Evolutionary conservation across 192 early-diverging fungal genomes (phyloP), one percentile per base, ranked within the genome.

Genomic region (Coemansia sp.): DNA sequence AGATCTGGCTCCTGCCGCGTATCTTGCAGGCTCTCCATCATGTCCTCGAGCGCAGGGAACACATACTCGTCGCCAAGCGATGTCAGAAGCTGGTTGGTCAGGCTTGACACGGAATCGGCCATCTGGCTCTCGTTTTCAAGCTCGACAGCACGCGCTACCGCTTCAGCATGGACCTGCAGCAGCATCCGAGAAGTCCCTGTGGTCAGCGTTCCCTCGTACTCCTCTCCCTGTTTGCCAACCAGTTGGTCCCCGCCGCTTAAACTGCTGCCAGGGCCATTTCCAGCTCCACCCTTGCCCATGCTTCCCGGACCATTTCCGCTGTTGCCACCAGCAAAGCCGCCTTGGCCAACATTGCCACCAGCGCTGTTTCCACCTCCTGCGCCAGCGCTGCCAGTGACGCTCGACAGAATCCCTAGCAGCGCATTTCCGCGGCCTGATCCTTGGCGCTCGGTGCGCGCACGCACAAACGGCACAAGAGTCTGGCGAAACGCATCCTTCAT

Each of bases 1-100:
- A 75, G 53, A 53, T 72, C 73, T 3, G 76, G 76, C 68, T 84
- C 81, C 53, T 84, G 73, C 9, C 69, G 70, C 54, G 62, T 63
- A 39, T 84, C 76, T 47, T 74, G 70, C 64, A 77, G 57, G 21
- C 42, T 69, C 83, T 77, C 80, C 26, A 72, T 56, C 56, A 77
- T 66, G 32, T 91, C 88, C 75, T 98, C 95, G 47, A 97, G 71
- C 11, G 93, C 92, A 8, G 85, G 87, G 56, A 93, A 90, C 56
- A 98, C 68, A 66, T 96, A 98, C 64, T 89, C 85, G 50, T 86
- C 84, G 58, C 94, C 95, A n/a, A 95, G 77, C 40, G 86, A 87
- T 18, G 95, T 86, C 11, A 94, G 79, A 18, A 98, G 76, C 18
- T 91, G 78, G 54, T 86, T 86, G 70, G 93, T 96, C 19, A 97